Evolutionary conservation across 306 rosid genomes (phyloP).

Genomic region (Medicago truncatula): MtrunA17r5.0-ANR NC_053043.1:14433501-14434000

Average conservation of each 20-base stretch:
- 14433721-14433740: conserved; percentile 60
- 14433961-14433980: no score
- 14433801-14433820: not conserved
- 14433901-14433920: no score
- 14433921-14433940: no score
- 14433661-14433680: conserved; percentile 49
- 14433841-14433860: no score
- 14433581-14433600: not conserved
- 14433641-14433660: conserved; percentile 35
- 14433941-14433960: no score
- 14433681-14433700: conserved; percentile 48
- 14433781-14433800: not conserved
- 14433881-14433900: no score
- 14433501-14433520: not conserved
- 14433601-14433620: conserved; percentile 46
- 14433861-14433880: no score
- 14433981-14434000: no score
- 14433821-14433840: not conserved
- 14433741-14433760: conserved; percentile 52
- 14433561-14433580: conserved; percentile 32
- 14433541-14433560: conserved; percentile 35
- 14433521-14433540: conserved; percentile 32
- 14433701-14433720: conserved; percentile 39
- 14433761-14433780: not conserved
- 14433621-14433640: conserved; percentile 24